Percentiles rank a stretch among this genome's conserved stretches.
phyloP scores from a whole-genome alignment of 2,329 filamentous ascomycete species.

The Alternaria tenuissima region DNA sequence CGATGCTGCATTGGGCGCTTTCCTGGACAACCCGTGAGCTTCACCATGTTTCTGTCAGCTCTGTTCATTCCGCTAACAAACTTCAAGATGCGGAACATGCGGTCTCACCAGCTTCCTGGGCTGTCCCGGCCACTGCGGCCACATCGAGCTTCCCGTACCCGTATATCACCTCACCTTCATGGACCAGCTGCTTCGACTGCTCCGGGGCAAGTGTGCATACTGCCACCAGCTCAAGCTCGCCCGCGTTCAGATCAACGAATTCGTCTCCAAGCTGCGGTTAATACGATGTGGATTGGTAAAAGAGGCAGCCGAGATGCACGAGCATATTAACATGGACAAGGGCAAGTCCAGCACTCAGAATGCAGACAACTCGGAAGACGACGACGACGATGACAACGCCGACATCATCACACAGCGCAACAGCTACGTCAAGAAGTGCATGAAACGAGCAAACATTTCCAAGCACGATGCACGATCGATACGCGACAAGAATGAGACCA shows the following conservation, averaged over 20 bases:
- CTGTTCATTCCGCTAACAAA: conserved; percentile 15
- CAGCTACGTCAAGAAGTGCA: conserved; percentile 75
- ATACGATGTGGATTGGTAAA: conserved; percentile 83
- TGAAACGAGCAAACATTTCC: conserved; percentile 65
- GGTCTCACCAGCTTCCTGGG: conserved; percentile 75
- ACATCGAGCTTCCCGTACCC: conserved; percentile 91
- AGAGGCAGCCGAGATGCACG: conserved; percentile 65
- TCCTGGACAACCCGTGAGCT: conserved; percentile 81
- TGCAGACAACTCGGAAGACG: conserved; percentile 67
- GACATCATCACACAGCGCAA: conserved; percentile 65
- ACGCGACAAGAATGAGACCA: conserved; percentile 80
- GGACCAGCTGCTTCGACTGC: conserved; percentile 84
- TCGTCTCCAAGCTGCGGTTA: conserved; percentile 83
- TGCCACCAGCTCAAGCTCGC: conserved; percentile 86
- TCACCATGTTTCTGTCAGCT: background rate
- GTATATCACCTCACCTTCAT: conserved; percentile 98
- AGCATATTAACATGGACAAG: conserved; percentile 55
- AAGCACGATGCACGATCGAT: conserved; percentile 57
- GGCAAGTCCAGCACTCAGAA: conserved; percentile 43
- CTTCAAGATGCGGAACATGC: conserved; percentile 86
- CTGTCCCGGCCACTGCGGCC: conserved; percentile 92
- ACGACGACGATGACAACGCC: conserved; percentile 70
- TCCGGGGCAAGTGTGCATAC: conserved; percentile 89
- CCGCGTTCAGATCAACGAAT: conserved; percentile 78
- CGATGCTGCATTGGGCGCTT: conserved; percentile 89